These are phyloP conservation scores for Colletotrichum eremochloae DNA, from an alignment of 2,329 filamentous ascomycete species.

Conservation along the genomic window DNA sequence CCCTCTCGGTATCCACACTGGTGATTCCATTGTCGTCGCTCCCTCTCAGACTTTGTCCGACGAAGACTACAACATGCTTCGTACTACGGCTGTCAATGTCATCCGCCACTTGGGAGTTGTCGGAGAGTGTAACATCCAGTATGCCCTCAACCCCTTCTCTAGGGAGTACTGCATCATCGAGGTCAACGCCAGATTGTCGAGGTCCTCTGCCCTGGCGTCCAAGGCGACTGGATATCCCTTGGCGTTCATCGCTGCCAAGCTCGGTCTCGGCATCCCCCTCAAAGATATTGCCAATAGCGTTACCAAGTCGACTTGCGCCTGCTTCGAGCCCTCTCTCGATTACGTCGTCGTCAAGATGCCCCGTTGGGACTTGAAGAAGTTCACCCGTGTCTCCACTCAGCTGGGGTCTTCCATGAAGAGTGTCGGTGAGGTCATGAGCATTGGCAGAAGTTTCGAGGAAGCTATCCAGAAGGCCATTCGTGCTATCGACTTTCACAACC, in stretches of 20 bases:
- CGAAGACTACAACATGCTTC: constrained; percentile 99
- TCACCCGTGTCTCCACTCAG: constrained; percentile 94
- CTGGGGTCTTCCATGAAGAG: constrained; percentile 99
- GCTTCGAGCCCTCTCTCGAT: constrained; percentile 98
- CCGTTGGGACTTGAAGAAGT: constrained; percentile 99
- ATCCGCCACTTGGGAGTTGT: constrained; percentile 97
- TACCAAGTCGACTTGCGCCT: constrained; percentile 94
- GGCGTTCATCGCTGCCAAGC: constrained; percentile 96
- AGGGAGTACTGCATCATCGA: constrained; percentile 99
- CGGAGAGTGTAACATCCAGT: constrained; percentile 99
- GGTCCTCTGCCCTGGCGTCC: constrained; percentile 94
- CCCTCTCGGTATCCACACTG: constrained; percentile 96
- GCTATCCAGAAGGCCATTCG: constrained; percentile 98
- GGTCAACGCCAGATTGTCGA: constrained; percentile 95
- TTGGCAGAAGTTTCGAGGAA: constrained; percentile 96
- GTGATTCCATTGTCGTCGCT: constrained; percentile 97
- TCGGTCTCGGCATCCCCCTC: constrained; percentile 92
- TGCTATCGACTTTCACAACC: constrained; percentile 93
- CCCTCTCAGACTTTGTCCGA: constrained; percentile 97
- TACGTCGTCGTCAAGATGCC: constrained; percentile 99
- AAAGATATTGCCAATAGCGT: constrained; percentile 98
- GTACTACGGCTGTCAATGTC: constrained; percentile 96
- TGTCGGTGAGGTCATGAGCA: constrained; percentile 99
- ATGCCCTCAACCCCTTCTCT: constrained; percentile 94
- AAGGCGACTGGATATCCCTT: constrained; percentile 98